A percentile compares a stretch with the other conserved stretches of the same genome.
phyloP scores from a whole-genome alignment of 306 rosid genomes.

The Potentilla sterilis region DNA sequence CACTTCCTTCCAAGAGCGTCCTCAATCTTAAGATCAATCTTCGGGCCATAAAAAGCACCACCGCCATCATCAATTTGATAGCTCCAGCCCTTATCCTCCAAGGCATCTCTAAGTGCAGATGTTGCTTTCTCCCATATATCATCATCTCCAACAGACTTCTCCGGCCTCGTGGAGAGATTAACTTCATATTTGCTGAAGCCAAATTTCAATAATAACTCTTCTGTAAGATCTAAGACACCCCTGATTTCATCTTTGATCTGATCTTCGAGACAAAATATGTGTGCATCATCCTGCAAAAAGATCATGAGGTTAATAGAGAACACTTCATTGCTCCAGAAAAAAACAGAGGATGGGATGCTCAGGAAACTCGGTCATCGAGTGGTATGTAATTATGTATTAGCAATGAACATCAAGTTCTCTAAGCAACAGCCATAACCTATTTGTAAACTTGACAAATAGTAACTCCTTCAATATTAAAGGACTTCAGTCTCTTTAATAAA shows the following conservation, averaged over 20 bases:
- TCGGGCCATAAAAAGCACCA: slow-evolving; percentile 98
- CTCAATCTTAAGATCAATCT: slow-evolving; percentile 96
- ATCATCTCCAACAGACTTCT: slow-evolving; percentile 82
- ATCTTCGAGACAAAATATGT: slow-evolving; percentile 87
- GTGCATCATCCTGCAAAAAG: slow-evolving; percentile 91
- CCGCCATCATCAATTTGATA: slow-evolving; percentile 94
- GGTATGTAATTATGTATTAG: neutral
- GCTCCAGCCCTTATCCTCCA: slow-evolving; percentile 88
- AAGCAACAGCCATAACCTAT: neutral
- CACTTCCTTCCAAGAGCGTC: slow-evolving; percentile 99
- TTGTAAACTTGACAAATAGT: neutral
- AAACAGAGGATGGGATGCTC: no score
- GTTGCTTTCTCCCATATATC: slow-evolving; percentile 90
- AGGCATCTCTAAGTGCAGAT: slow-evolving; percentile 81
- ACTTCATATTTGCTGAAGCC: slow-evolving; percentile 91
- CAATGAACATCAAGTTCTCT: neutral
- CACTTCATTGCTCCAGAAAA: neutral
- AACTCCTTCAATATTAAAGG: neutral
- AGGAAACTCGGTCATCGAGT: neutral
- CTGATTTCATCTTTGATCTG: slow-evolving; percentile 93
- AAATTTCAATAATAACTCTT: slow-evolving; percentile 70
- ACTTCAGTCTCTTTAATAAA: neutral
- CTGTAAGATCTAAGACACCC: slow-evolving; percentile 93
- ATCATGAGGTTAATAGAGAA: slow-evolving; percentile 25
- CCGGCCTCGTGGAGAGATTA: slow-evolving; percentile 93